A percentile compares a stretch with the other conserved stretches of the same genome.
phyloP scores from a whole-genome alignment of 352 stramenopile genomes.

The Globisporangium abappressorium region DNA sequence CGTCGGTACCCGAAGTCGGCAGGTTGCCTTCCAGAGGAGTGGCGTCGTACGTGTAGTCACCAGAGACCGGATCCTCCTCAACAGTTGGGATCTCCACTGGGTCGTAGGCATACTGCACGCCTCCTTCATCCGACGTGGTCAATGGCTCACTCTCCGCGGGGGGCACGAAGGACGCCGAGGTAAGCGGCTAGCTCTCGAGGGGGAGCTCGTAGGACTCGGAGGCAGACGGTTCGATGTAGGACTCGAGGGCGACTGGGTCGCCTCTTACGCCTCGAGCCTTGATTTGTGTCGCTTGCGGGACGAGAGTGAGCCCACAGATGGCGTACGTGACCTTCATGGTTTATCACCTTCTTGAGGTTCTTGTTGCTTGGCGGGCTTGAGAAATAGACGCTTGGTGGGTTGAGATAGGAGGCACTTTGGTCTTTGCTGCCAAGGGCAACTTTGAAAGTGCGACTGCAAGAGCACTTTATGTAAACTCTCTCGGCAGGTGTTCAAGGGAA shows the following conservation, averaged over 20 bases:
- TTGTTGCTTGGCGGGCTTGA: background rate
- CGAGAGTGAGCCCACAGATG: slow-evolving; percentile 1
- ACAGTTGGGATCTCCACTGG: too few species aligned
- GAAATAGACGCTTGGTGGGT: background rate
- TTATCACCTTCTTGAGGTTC: background rate
- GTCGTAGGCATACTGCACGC: too few species aligned
- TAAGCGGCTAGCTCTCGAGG: background rate
- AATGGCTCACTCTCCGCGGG: too few species aligned
- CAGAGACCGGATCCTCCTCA: too few species aligned
- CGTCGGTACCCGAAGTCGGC: too few species aligned
- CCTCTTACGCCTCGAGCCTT: background rate
- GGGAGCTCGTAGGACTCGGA: background rate
- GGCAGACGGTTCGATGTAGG: background rate
- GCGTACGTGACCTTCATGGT: slow-evolving; percentile 8
- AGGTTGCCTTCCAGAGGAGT: too few species aligned
- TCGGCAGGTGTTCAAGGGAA: background rate
- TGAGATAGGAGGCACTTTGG: background rate
- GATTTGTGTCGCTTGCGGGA: background rate
- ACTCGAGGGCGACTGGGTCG: background rate
- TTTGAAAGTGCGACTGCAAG: background rate
- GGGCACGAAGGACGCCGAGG: too few species aligned
- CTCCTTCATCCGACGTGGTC: too few species aligned
- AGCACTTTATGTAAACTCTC: too few species aligned
- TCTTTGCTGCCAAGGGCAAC: background rate
- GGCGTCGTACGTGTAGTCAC: too few species aligned